Percentiles rank a stretch among this genome's conserved stretches.
Evolutionary conservation across 1,284 basidiomycete species (phyloP).

Genomic region (Coriolopsis trogii): DNA sequence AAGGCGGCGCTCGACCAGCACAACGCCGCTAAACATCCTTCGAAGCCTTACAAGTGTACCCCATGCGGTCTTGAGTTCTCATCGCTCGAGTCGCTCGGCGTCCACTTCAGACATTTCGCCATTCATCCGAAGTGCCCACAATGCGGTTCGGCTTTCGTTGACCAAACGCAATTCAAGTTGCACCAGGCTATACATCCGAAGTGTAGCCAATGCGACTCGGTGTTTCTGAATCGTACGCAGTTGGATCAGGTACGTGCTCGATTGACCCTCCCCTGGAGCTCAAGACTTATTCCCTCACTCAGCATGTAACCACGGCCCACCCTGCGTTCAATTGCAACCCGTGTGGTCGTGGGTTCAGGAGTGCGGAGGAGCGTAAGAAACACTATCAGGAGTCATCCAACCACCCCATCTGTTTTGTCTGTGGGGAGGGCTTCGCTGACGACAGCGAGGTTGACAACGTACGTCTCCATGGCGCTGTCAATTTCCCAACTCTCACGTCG

Average conservation of each 20-base stretch:
- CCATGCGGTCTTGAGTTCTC: constrained; percentile 21
- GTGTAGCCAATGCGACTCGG: constrained; percentile 11
- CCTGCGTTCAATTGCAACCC: constrained; percentile 6
- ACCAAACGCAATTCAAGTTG: constrained; percentile 13
- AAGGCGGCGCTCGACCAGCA: constrained; percentile 9
- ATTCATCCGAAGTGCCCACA: constrained; percentile 17
- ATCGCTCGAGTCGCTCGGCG: constrained; percentile 12
- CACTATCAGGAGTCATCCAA: constrained; percentile 18
- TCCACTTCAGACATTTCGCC: constrained; percentile 12
- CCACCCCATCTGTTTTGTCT: constrained; percentile 23
- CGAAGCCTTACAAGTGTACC: constrained; percentile 14
- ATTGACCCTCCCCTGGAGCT: no score
- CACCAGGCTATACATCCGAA: constrained; percentile 16
- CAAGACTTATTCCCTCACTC: neutral
- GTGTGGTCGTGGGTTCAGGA: constrained; percentile 7
- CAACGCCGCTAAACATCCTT: constrained; percentile 2
- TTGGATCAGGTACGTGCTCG: constrained; percentile 14
- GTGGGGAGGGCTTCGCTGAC: constrained; percentile 17
- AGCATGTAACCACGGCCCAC: constrained; percentile 16
- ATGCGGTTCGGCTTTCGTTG: constrained; percentile 18
- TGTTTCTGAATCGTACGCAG: constrained; percentile 6
- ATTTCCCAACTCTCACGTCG: neutral
- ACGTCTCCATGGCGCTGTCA: neutral
- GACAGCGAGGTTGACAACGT: constrained; percentile 14
- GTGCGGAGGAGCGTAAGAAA: constrained; percentile 7